Evolutionary conservation across 495 filamentous ascomycete species (phyloP).

Genomic region (Talaromyces proteolyticus): DNA sequence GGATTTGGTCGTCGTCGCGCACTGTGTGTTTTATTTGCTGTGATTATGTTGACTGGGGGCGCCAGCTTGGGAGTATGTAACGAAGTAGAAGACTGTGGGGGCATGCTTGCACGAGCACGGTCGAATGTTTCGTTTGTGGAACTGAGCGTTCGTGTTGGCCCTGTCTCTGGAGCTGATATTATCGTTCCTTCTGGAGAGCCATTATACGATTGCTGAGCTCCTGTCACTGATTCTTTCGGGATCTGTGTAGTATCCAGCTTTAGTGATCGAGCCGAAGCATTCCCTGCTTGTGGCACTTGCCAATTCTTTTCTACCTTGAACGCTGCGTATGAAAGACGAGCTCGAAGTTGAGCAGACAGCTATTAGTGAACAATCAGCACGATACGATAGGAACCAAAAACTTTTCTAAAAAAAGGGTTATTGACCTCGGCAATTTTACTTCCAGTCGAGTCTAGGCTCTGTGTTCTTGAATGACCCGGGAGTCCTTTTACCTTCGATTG

Average conservation of each 20-base stretch:
- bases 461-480: constrained; percentile 56
- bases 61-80: constrained; percentile 37
- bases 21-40: constrained; percentile 18
- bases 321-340: constrained; percentile 82
- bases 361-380: constrained; percentile 28
- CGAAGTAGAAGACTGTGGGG: neutral
- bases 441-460: constrained; percentile 53
- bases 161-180: constrained; percentile 14
- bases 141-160: neutral
- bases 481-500: neutral
- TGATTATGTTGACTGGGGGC: constrained; percentile 51
- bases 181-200: constrained; percentile 14
- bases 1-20: constrained; percentile 36
- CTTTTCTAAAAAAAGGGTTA: constrained; percentile 6
- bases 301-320: constrained; percentile 85
- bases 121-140: neutral
- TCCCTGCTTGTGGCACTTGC: constrained; percentile 45
- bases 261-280: neutral
- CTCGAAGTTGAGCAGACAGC: constrained; percentile 70
- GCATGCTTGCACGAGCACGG: neutral
- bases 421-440: constrained; percentile 72
- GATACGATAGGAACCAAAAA: neutral
- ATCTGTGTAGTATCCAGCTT: neutral
- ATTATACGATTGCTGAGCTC: constrained; percentile 1
- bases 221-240: neutral